Base-by-base conservation (phyloP, 257 asterid species). In the Eucommia ulmoides region DNA sequence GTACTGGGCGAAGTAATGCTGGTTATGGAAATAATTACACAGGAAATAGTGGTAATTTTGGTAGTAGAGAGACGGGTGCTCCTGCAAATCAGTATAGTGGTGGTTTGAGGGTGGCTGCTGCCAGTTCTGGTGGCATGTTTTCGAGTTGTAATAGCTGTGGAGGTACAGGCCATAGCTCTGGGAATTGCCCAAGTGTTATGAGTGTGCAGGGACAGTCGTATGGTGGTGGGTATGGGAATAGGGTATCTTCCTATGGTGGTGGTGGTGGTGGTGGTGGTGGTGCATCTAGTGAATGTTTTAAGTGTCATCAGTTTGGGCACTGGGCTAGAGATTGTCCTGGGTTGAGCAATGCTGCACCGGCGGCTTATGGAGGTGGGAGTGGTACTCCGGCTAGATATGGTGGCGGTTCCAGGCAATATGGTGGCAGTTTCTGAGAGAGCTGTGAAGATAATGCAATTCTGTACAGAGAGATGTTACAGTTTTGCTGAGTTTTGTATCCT, bases 261-360 rank as follows among this genome's bases (percentile, higher is more conserved):
- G 80, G 71, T 16, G 48, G 66, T 18, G 54, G 67, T 25, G 62
- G 33, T 47, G 76, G 72, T 11, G 84, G 70, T 8, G 83, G 81
- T 44, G 57, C 60, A 23, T 65, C 72, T 2, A 22, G 49, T 16
- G 92, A 84, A 63, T 88, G 97, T 72, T 79, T 51, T 58, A 88
- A 84, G 58, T 88, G 96, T 61, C 88, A 81, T 71, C 82, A 89
- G 63, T 0, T 4, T 21, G 98, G 98, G 42, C 98, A 89, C 61
- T 85, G 85, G 93, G 87, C 94, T 0, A 78, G 62, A 58, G 91
- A 89, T 63, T 89, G 98, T 67, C 93, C 96, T 2, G 69, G 66
- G 20, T 24, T 41, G 19, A 51, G 21, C 63, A 72, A 65, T 52
- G 77, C 60, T 16, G 73, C 84, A 54, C 78, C 83, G n/a, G n/a